These are phyloP conservation scores for Alternaria ventricosa DNA, from an alignment of 2,329 filamentous ascomycete genomes.

Conservation along the genomic window DNA sequence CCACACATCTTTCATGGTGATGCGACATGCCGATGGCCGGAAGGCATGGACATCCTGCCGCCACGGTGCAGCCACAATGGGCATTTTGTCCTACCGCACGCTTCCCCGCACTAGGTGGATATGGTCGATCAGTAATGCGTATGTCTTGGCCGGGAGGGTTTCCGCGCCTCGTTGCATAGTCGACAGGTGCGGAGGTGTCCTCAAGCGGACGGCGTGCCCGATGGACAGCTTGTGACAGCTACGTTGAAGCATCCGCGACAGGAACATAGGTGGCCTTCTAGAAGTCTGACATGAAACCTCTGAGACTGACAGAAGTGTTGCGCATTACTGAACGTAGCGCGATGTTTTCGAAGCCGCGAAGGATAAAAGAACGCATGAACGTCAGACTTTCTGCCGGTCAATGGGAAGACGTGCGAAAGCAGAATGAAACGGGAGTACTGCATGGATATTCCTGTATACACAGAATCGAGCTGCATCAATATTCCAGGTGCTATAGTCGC, in stretches of 20 bases:
- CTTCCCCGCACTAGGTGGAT: conserved; percentile 28
- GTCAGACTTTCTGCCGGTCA: conserved; percentile 17
- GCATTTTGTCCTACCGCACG: conserved; percentile 26
- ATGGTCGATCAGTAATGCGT: conserved; percentile 13
- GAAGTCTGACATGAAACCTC: conserved; percentile 42
- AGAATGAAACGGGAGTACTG: conserved; percentile 29
- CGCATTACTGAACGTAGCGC: conserved; percentile 19
- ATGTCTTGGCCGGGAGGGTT: conserved; percentile 4
- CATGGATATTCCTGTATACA: conserved; percentile 20
- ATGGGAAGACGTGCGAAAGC: conserved; percentile 16
- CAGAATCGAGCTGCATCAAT: conserved; percentile 15
- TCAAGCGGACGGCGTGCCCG: conserved; percentile 22
- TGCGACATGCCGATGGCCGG: conserved; percentile 15
- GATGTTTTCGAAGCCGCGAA: conserved; percentile 25
- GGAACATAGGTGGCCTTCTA: conserved; percentile 32
- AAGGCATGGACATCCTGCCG: conserved; percentile 14
- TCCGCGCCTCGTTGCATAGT: conserved; percentile 17
- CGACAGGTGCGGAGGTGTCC: conserved; percentile 14
- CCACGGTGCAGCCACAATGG: conserved; percentile 27
- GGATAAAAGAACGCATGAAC: conserved; percentile 38
- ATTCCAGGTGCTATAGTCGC: conserved; percentile 9
- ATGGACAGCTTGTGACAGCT: conserved; percentile 29
- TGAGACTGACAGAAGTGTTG: conserved; percentile 30
- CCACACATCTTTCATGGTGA: conserved; percentile 1
- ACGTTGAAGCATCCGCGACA: conserved; percentile 26